Base-by-base conservation (phyloP, 495 filamentous ascomycete species). In the Penicillium malachiteum region DNA sequence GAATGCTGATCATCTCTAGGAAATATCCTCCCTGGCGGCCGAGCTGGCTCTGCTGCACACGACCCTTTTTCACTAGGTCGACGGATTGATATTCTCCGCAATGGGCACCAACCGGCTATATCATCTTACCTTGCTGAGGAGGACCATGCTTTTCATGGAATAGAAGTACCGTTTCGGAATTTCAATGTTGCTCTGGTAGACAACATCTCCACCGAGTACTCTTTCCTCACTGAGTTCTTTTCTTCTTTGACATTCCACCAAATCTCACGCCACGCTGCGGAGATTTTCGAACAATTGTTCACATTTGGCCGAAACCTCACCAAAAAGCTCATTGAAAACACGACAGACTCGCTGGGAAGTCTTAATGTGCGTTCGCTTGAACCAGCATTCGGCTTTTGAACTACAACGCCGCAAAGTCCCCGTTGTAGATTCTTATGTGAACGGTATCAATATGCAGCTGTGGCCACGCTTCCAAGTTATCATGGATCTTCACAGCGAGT, bases 381-480 rank as follows among this genome's bases (percentile, higher is more conserved):
- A 94, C 64, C 95, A 98, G 61, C 89, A 91, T 58, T 84, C 90
- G 30, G 90, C 92, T 7, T 98, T 97, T 60, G 89, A 96, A 69
- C 80, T 96, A 7, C 94, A 98, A 68, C 82, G 94, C 7, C 85
- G 93, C 43, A 91, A 92, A 63, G 84, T 96, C 3, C 95, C 94
- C 9, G 86, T 90, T 4, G 86, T 88, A 3, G 94, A 98, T 55
- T 82, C 83, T 31, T 97, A 97, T 68, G 87, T 97, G 63, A 98
- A 97, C 69, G 92, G 86, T 14, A 94, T 91, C 18, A 88, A 87
- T 60, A 97, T 98, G 93, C 84, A 90, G 7, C 84, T 98, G 5
- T 98, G 94, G 94, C 94, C 94, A 5, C 87, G 92, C 31, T 90
- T 98, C 66, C 95, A 97, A 73, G 81, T 87, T 18, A 84, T 94